Evolutionary conservation across 805 yeast genomes (phyloP), one percentile per base, ranked within the genome.

Genomic region (Vanderwaltozyma polyspora): DNA sequence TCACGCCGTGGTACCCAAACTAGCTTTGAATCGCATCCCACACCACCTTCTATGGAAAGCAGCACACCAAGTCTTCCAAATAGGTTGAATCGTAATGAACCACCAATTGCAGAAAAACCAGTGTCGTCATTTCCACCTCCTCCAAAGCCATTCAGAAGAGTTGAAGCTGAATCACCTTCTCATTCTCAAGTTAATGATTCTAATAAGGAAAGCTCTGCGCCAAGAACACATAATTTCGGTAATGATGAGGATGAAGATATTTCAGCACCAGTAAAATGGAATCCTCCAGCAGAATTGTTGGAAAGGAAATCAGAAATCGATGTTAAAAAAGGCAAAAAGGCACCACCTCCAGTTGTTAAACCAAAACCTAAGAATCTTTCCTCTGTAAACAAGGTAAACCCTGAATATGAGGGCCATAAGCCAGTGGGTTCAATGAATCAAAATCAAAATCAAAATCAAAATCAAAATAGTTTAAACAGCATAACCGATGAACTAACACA

Each of bases 321-420:
- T 6, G 7, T n/a, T 15, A 16, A 18, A 5, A 24, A 22, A 21
- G 10, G 10, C 7, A 38, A 37, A 26, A 33, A 40, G 21, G 33
- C 33, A 2, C 36, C 43, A 6, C 53, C 55, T 9, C 59, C 60
- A 14, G 41, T 39, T 7, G 39, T 52, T 6, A 50, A 50, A 30
- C 55, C 57, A 4, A 55, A 52, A 33, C 57, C 57, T 3, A 39
- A 37, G 13, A 32, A 23, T 17, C 23, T 21, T 21, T 15, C 37
- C 23, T 8, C 7, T 21, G 10, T 21, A 7, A 15, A 25, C 19
- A 17, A 9, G 9, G 29, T 13, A 13, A 19, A 13, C 9, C 21
- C 24, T 3, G 25, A 32, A 25, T 13, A 31, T 29, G 16, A 16
- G 24, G 10, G 35, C n/a, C n/a, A n/a, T n/a, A n/a, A n/a, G n/a